Percentiles rank a stretch among this genome's conserved stretches.
Evolutionary conservation across 1,284 basidiomycete species (phyloP).

Genomic region (Ustilago shanxiensis): DNA sequence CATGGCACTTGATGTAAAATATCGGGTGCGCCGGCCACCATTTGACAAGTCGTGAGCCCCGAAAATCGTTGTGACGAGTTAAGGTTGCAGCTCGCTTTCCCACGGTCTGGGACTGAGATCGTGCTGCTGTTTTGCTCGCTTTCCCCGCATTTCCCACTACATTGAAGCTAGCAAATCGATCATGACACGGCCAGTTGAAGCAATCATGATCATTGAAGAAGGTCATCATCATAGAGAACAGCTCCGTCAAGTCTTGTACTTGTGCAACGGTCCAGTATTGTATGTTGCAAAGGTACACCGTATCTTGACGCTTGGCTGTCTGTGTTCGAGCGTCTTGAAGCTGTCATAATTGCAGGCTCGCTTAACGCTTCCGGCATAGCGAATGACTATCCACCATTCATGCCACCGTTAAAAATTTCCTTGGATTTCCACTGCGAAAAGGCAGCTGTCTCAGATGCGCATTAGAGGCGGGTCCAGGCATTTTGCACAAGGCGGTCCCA

Average conservation of each 20-base stretch:
- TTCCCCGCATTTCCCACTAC: neutral
- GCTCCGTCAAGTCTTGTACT: too few species aligned
- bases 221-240: neutral
- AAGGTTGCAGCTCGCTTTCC: neutral
- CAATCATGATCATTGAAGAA: neutral
- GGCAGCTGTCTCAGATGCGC: neutral
- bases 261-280: too few species aligned
- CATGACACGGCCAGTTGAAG: too few species aligned
- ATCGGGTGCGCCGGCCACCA: neutral
- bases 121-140: neutral
- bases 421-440: neutral
- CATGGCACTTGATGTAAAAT: neutral
- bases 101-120: neutral
- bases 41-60: neutral
- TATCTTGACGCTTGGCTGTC: too few species aligned
- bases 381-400: constrained; percentile 2
- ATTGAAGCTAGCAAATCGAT: too few species aligned
- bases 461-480: neutral
- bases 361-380: constrained; percentile 3
- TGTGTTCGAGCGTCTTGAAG: neutral
- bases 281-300: too few species aligned
- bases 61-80: neutral
- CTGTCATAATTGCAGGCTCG: neutral
- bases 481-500: neutral
- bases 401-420: too few species aligned